Conservation (phyloP, 2,329 filamentous ascomycete genomes). For the Iodosphaeria phyllophila region DNA sequence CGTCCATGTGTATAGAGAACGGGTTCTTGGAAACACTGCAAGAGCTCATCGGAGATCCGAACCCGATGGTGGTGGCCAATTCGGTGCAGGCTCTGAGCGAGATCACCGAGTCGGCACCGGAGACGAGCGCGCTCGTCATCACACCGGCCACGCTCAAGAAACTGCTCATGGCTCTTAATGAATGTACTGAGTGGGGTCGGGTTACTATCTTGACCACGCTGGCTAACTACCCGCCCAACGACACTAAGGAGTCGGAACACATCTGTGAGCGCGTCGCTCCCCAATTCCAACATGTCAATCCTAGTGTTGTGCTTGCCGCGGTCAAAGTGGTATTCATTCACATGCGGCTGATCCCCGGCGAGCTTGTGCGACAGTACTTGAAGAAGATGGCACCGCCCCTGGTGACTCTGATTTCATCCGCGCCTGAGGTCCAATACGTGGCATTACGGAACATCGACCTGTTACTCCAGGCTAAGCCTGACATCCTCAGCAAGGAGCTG, state of each 20-base stretch:
- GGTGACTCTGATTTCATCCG: slow-evolving; percentile 87
- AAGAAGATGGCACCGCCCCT: slow-evolving; percentile 98
- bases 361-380: slow-evolving; percentile 67
- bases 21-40: slow-evolving; percentile 88
- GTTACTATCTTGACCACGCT: slow-evolving; percentile 84
- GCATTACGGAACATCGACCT: slow-evolving; percentile 92
- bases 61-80: slow-evolving; percentile 98
- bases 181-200: slow-evolving; percentile 96
- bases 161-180: slow-evolving; percentile 86
- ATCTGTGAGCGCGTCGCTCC: slow-evolving; percentile 93
- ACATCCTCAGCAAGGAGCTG: slow-evolving; percentile 92
- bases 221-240: slow-evolving; percentile 70
- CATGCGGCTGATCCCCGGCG: slow-evolving; percentile 67
- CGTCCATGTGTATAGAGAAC: slow-evolving; percentile 83
- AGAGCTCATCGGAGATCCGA: slow-evolving; percentile 91
- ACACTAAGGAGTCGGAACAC: slow-evolving; percentile 91
- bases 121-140: slow-evolving; percentile 72
- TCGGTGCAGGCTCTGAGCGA: slow-evolving; percentile 86
- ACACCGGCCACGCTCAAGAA: slow-evolving; percentile 78
- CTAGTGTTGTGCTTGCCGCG: slow-evolving; percentile 89
- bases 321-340: slow-evolving; percentile 97
- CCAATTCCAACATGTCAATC: slow-evolving; percentile 97
- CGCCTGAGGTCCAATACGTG: slow-evolving; percentile 95
- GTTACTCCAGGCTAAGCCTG: slow-evolving; percentile 83
- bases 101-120: slow-evolving; percentile 76